Conservation (phyloP, 305 asterid species). For the Solanum hybrid region DNA sequence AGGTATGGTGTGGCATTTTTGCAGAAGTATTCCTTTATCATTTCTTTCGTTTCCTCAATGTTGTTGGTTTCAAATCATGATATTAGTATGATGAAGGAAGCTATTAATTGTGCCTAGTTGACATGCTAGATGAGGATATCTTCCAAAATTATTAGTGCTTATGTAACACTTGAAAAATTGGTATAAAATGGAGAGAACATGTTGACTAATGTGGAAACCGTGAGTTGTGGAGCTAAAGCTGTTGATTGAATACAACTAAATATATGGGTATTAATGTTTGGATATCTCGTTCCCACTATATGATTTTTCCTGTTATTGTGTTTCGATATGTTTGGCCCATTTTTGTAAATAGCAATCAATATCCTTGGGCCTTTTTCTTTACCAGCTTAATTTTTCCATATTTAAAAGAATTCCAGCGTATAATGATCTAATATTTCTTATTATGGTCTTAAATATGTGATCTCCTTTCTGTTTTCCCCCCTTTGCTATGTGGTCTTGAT, state of each 20-base stretch:
- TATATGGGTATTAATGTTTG: not conserved
- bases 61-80: not conserved
- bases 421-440: not conserved
- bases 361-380: not conserved
- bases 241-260: not conserved
- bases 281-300: not conserved
- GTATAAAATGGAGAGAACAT: not conserved
- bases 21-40: not conserved
- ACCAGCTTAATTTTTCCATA: not conserved
- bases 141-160: not conserved
- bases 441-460: not conserved
- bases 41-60: not conserved
- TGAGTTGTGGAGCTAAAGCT: not conserved
- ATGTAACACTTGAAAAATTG: not conserved
- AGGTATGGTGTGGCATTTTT: conserved; percentile 37
- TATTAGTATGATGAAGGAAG: not conserved
- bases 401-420: not conserved
- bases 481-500: not conserved
- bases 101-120: not conserved
- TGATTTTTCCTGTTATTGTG: not conserved
- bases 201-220: not conserved
- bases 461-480: not conserved
- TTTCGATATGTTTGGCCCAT: not conserved
- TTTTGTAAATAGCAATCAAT: not conserved
- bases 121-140: not conserved